A percentile compares a stretch with the other conserved stretches of the same genome.
Conservation (phyloP, 1,139 yeast genomes). For the Geotrichum citri-aurantii region DNA sequence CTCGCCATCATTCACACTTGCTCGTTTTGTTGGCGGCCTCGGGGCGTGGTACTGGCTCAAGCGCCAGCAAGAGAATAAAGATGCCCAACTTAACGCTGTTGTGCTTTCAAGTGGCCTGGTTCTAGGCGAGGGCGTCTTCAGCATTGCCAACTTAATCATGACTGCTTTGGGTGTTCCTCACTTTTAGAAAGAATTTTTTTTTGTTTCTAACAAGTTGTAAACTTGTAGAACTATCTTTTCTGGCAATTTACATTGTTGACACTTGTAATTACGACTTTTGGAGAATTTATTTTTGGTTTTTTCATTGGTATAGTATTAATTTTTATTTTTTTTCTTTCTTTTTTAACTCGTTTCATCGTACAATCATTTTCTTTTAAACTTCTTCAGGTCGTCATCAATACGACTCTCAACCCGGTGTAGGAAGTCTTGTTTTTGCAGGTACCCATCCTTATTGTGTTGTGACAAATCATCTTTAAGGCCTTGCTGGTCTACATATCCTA, state of each 20-base stretch:
- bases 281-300: too few relatives aligned
- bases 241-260: background rate
- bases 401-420: conserved; percentile 67
- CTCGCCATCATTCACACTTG: conserved; percentile 87
- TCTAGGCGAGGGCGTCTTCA: conserved; percentile 86
- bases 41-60: conserved; percentile 40
- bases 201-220: background rate
- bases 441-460: conserved; percentile 73
- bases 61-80: conserved; percentile 16
- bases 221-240: background rate
- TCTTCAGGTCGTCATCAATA: conserved; percentile 57
- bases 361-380: conserved; percentile 42
- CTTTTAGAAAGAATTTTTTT: conserved; percentile 27
- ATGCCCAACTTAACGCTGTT: conserved; percentile 60
- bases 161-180: conserved; percentile 56
- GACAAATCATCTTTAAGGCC: conserved; percentile 79
- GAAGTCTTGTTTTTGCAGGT: conserved; percentile 86
- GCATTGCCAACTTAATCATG: conserved; percentile 73
- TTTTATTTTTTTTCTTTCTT: conserved; percentile 3
- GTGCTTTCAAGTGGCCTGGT: conserved; percentile 89
- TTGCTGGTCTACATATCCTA: conserved; percentile 81
- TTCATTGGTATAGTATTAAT: background rate
- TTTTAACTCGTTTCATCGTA: background rate
- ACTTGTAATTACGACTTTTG: background rate
- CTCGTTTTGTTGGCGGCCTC: conserved; percentile 88